Conservation (phyloP, 2,329 filamentous ascomycete species). For the Phyllosticta ampelicida region DNA sequence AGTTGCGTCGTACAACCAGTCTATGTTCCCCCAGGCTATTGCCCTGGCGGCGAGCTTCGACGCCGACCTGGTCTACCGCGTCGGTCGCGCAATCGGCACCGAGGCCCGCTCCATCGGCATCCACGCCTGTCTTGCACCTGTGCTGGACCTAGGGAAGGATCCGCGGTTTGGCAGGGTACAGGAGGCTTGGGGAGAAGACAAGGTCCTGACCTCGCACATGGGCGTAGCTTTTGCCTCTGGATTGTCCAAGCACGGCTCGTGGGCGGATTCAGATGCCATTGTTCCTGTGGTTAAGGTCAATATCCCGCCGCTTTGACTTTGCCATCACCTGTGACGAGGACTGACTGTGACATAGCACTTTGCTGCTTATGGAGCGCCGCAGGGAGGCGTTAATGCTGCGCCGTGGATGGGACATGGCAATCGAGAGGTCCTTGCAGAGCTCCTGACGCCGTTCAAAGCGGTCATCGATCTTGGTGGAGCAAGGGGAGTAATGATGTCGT, state of each 20-base stretch:
- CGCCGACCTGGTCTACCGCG: slow-evolving; percentile 30
- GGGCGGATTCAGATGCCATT: slow-evolving; percentile 33
- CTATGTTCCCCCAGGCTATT: slow-evolving; percentile 35
- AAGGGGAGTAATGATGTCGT: slow-evolving; percentile 37
- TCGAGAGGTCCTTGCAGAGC: slow-evolving; percentile 33
- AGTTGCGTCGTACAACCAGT: slow-evolving; percentile 36
- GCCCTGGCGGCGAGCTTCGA: slow-evolving; percentile 35
- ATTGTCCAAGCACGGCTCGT: slow-evolving; percentile 35
- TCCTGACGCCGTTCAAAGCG: slow-evolving; percentile 35
- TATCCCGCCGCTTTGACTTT: background rate
- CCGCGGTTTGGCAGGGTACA: slow-evolving; percentile 35
- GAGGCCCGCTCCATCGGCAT: slow-evolving; percentile 37
- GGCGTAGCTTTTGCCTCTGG: slow-evolving; percentile 35
- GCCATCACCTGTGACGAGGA: slow-evolving; percentile 13
- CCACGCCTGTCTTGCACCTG: slow-evolving; percentile 35
- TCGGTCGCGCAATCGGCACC: slow-evolving; percentile 33
- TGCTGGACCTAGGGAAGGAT: slow-evolving; percentile 36
- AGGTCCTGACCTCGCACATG: slow-evolving; percentile 35
- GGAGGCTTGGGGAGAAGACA: slow-evolving; percentile 40
- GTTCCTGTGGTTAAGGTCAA: slow-evolving; percentile 31
- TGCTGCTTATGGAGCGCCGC: slow-evolving; percentile 34
- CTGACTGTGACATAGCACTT: slow-evolving; percentile 27
- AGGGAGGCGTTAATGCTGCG: slow-evolving; percentile 34
- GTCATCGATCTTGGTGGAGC: slow-evolving; percentile 34
- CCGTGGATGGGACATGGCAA: slow-evolving; percentile 36